Percentiles rank a stretch among this genome's conserved stretches.
phyloP scores from a whole-genome alignment of 345 rosid species.

The Populus ilicifolia region DNA sequence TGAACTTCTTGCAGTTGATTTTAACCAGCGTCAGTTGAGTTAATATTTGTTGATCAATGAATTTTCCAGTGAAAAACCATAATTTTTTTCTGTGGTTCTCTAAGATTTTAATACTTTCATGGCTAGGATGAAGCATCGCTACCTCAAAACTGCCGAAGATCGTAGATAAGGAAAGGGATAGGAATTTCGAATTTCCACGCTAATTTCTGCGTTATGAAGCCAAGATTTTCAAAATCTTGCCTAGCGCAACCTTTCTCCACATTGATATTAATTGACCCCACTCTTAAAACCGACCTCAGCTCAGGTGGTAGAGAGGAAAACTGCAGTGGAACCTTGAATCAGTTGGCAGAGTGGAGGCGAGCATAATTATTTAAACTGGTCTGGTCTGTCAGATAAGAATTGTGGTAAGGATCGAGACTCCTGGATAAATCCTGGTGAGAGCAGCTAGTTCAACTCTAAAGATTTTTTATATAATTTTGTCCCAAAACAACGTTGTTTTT shows the following conservation, averaged over 20 bases:
- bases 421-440: too few species aligned
- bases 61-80: neutral
- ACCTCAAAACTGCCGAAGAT: neutral
- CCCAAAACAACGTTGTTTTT: too few species aligned
- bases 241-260: too few species aligned
- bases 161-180: fast-evolving
- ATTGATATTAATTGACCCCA: too few species aligned
- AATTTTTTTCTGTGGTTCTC: neutral
- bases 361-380: too few species aligned
- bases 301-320: neutral
- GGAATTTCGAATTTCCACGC: neutral
- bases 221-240: too few species aligned
- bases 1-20: neutral
- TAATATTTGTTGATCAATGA: neutral
- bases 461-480: too few species aligned
- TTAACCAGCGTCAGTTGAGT: neutral
- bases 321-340: neutral
- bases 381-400: too few species aligned
- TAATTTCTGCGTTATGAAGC: too few species aligned
- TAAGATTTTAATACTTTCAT: neutral
- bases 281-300: neutral
- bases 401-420: too few species aligned
- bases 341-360: too few species aligned
- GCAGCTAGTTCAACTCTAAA: too few species aligned
- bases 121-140: neutral